Base-by-base conservation (phyloP, 2,329 filamentous ascomycete genomes). In the Calonectria pauciramosa region DNA sequence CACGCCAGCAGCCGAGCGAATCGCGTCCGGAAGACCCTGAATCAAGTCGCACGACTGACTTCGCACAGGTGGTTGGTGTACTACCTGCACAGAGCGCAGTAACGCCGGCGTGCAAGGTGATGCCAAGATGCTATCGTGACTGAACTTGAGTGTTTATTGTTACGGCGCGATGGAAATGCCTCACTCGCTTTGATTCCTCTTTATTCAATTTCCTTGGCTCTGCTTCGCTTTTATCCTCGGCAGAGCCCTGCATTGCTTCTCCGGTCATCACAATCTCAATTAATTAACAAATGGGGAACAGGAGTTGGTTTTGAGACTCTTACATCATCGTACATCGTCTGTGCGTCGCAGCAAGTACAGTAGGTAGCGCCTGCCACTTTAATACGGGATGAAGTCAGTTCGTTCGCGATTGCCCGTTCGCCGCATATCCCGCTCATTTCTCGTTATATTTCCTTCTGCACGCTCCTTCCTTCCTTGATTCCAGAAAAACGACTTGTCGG, bases 1-100 rank as follows among this genome's bases (percentile, higher is more conserved):
- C 26, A 26, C 60, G 67, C 60, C 38, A 52, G 51, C 32, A 69
- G 41, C 71, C 71, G 71, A 73, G 65, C 71, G 67, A 73, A 73
- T 73, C 32, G 41, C 67, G 32, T 38, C 44, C 36, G 23, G 34
- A 28, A 34, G 38, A 4, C 38, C 23, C 51, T 28, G 32, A 30
- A 16, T 30, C 67, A 44, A 52, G 51, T 66, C n/a, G 38, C 59
- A 52, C 67, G 32, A 51, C 23, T 36, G 23, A n/a, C 56, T 36
- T 63, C 34, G 56, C 20, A 63, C 36, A 7, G 36, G 56, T 28
- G 56, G 56, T 28, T 63, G 36, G 34, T 38, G 56, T 41, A 20
- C 56, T 28, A 63, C 23, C 36, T 41, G 38, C 34, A 41, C 34
- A 63, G 56, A 16, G 34, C 56, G 56, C 34, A 38, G 36, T 41